Evolutionary conservation across 345 rosid genomes (phyloP).

Genomic region (Lepidium sativum): DNA sequence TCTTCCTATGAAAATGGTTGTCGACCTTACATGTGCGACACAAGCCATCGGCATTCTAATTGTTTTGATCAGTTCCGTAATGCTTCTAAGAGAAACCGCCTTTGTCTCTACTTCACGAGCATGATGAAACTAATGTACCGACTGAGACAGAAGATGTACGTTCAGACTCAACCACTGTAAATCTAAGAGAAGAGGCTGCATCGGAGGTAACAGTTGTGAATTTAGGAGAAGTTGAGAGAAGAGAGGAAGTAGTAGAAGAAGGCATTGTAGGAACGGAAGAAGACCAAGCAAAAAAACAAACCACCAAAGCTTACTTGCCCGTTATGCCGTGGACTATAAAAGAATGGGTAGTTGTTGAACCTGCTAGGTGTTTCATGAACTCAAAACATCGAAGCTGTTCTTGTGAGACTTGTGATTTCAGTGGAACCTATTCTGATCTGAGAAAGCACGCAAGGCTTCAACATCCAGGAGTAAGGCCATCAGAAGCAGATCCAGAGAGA

Average conservation of each 20-base stretch:
- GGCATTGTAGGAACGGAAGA: slow-evolving; percentile 25
- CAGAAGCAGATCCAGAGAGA: slow-evolving; percentile 87
- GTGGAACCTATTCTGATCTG: slow-evolving; percentile 69
- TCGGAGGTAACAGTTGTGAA: slow-evolving; percentile 4
- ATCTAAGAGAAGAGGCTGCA: slow-evolving; percentile 22
- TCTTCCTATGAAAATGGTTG: slow-evolving; percentile 92
- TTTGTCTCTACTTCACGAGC: slow-evolving; percentile 19
- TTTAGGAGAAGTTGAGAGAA: neutral
- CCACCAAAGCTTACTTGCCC: slow-evolving; percentile 69
- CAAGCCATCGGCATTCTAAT: slow-evolving; percentile 94
- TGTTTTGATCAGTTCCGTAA: slow-evolving; percentile 88
- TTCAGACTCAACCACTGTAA: slow-evolving; percentile 27
- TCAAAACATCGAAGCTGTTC: slow-evolving; percentile 82
- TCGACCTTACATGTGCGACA: slow-evolving; percentile 95
- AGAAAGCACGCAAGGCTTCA: slow-evolving; percentile 85
- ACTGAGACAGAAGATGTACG: slow-evolving; percentile 7
- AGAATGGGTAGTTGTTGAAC: slow-evolving; percentile 66
- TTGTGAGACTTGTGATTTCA: slow-evolving; percentile 67
- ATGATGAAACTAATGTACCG: slow-evolving; percentile 27
- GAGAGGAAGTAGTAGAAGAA: neutral
- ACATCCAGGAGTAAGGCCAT: slow-evolving; percentile 82
- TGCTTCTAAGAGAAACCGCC: slow-evolving; percentile 41
- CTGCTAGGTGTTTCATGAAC: slow-evolving; percentile 79
- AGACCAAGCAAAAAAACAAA: slow-evolving; percentile 29
- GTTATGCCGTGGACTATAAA: slow-evolving; percentile 80